Base-by-base conservation (phyloP, 192 early-diverging fungal species). In the Pilobolus umbonatus region DNA sequence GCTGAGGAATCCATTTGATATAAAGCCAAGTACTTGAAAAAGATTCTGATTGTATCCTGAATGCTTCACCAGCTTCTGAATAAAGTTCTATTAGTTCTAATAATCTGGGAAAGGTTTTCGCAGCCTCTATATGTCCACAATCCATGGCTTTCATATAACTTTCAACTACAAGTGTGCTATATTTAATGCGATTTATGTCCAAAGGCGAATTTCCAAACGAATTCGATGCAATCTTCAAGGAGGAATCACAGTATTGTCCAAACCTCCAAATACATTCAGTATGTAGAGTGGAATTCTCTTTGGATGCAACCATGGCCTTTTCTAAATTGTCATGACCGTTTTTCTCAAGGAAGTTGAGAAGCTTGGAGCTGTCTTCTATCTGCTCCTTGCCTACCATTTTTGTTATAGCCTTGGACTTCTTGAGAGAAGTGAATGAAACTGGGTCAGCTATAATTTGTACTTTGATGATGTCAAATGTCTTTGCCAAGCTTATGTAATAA, bases 1-100 rank as follows among this genome's bases (percentile, higher is more conserved):
- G 64, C 46, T 91, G 87, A 19, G 85, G 83, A 38, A 91, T 72
- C 89, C 89, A 91, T 29, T 79, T 73, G 36, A 91, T 68, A 71
- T 88, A 85, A 30, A 78, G 80, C 86, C 86, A 91, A n/a, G 71
- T 32, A 73, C 45, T 17, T 42, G 39, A 42, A 42, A 0, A 42
- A 17, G 19, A 5, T 35, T 5, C 11, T 8, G 11, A 8, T 35
- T 35, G 5, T 35, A 35, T 35, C 34, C 5, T 35, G 5, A 35
- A 11, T 35, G 11, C 34, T 8, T 8, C 5, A 35, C 70, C 67
- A 12, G 59, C 61, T 3, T 57, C 56, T 11, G 75, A 64, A 51
- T 78, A 77, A 38, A 73, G 44, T 53, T 84, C 81, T 29, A 89
- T 70, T 10, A 91, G 45, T 54, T 91, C 83, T 30, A 91, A 70